phyloP scores from a whole-genome alignment of 2,329 filamentous ascomycete species.

The Coniochaeta ligniaria region DNA sequence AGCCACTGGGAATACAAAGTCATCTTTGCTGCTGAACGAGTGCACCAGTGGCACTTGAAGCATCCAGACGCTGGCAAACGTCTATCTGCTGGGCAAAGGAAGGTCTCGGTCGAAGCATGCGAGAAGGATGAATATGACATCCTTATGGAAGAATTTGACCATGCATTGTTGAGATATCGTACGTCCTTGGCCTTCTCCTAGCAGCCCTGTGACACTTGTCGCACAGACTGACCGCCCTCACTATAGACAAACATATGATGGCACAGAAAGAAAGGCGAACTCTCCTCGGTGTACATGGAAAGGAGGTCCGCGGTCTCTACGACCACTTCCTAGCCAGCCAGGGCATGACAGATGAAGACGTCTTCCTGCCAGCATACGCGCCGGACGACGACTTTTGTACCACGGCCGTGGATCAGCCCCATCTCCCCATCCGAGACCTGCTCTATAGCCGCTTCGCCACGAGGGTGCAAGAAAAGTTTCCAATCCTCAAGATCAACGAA shows the following conservation, averaged over 20 bases:
- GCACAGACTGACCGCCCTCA: not conserved
- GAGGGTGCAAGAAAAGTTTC: conserved; percentile 1
- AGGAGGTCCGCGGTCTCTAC: not conserved
- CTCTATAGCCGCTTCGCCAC: not conserved
- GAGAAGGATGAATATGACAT: not conserved
- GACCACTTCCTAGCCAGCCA: not conserved
- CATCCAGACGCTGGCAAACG: not conserved
- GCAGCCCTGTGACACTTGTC: too few relatives aligned
- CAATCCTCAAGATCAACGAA: not conserved
- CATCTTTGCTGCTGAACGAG: not conserved
- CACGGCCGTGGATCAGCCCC: not conserved
- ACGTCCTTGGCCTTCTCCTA: not conserved
- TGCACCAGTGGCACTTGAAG: not conserved
- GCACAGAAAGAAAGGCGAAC: not conserved
- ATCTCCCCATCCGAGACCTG: not conserved
- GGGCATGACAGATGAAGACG: not conserved
- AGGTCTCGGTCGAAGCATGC: not conserved
- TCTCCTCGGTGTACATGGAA: not conserved
- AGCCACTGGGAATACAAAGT: not conserved
- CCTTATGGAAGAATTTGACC: not conserved
- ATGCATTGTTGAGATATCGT: not conserved
- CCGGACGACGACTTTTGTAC: not conserved
- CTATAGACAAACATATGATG: not conserved
- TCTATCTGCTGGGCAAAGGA: not conserved
- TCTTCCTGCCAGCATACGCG: not conserved